Conservation (phyloP, 2,329 filamentous ascomycete genomes). For the Colletotrichum euphorbiae region DNA sequence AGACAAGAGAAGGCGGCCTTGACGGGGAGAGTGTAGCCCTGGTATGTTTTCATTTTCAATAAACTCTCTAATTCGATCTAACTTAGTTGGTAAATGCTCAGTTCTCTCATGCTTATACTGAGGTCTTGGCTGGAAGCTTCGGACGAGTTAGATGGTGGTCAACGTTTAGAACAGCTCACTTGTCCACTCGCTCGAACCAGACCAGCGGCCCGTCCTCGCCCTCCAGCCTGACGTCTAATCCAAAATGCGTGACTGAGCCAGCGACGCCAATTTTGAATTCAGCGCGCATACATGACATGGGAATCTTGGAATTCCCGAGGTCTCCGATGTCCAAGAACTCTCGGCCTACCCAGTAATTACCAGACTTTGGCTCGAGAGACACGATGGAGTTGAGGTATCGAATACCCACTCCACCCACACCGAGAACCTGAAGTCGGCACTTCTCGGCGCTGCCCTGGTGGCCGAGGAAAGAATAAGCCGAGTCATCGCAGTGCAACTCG, state of each 20-base stretch:
- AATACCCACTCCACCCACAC: not conserved
- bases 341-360: constrained; percentile 40
- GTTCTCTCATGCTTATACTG: too few species aligned
- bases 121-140: not conserved
- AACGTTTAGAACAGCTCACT: not conserved
- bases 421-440: constrained; percentile 38
- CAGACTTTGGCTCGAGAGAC: constrained; percentile 40
- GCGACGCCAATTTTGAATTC: constrained; percentile 17
- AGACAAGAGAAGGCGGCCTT: too few species aligned
- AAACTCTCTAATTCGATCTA: too few species aligned
- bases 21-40: too few species aligned
- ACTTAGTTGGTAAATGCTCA: too few species aligned
- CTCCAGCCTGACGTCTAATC: constrained; percentile 18
- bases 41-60: too few species aligned
- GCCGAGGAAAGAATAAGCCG: not conserved
- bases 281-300: not conserved
- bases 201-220: constrained; percentile 4
- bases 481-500: constrained; percentile 34
- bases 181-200: constrained; percentile 15
- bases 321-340: not conserved
- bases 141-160: too few species aligned
- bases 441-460: not conserved
- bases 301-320: not conserved
- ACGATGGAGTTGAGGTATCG: constrained; percentile 8
- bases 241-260: constrained; percentile 3